phyloP scores from a whole-genome alignment of 306 rosid genomes.

The Nissolia schottii region DNA sequence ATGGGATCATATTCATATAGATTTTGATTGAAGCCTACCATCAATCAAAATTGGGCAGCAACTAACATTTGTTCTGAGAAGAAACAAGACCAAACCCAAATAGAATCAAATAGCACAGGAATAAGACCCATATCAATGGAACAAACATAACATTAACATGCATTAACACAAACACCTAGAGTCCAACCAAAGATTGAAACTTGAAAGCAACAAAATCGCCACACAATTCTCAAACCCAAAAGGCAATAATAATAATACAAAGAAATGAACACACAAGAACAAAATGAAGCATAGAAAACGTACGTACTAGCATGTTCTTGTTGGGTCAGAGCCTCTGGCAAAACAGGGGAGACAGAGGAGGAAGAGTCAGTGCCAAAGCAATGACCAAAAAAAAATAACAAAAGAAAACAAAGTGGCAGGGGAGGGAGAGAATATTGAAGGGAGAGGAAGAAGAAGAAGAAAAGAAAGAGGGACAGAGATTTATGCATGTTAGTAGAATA shows the following conservation, averaged over 20 bases:
- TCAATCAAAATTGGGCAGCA: not conserved
- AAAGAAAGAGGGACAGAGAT: conserved; percentile 29
- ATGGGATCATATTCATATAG: conserved; percentile 6
- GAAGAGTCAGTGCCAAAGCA: conserved; percentile 25
- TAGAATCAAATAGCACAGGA: not conserved
- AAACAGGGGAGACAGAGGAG: conserved; percentile 29
- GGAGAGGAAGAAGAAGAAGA: conserved; percentile 21
- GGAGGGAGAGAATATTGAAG: conserved; percentile 7
- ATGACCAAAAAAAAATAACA: conserved; percentile 11
- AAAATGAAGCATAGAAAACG: conserved; percentile 58
- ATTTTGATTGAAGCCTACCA: conserved; percentile 10
- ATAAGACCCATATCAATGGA: not conserved
- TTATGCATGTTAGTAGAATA: conserved; percentile 31
- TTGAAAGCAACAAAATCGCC: not conserved
- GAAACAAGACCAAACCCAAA: conserved; percentile 11
- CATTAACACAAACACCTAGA: conserved; percentile 1
- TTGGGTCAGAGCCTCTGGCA: conserved; percentile 55
- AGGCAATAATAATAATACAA: conserved; percentile 18
- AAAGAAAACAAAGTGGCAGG: conserved; percentile 7
- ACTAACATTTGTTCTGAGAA: not conserved
- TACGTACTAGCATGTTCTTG: conserved; percentile 97
- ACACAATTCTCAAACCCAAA: not conserved
- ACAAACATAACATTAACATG: not conserved
- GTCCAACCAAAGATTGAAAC: conserved; percentile 7
- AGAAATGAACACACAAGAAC: conserved; percentile 13